Evolutionary conservation across 106 monocot genomes (phyloP).

Genomic region (Dendrobium nobile): DNA sequence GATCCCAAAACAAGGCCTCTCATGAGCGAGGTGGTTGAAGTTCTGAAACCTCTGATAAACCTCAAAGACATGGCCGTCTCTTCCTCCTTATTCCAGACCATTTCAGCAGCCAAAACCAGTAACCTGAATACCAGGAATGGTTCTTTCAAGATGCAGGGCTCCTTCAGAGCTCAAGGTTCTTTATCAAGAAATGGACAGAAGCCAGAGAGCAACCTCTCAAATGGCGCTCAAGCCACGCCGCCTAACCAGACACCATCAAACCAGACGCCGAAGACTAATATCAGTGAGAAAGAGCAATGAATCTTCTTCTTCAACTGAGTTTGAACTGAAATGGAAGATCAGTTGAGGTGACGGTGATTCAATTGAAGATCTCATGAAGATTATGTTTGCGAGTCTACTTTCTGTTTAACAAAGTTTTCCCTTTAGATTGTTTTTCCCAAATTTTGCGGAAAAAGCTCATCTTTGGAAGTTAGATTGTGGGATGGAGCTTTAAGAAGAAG

Average conservation of each 20-base stretch:
- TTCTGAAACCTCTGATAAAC: constrained; percentile 33
- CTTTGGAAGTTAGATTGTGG: not conserved
- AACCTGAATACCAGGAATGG: constrained; percentile 29
- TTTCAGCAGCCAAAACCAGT: constrained; percentile 20
- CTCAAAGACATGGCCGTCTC: constrained; percentile 48
- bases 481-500: not conserved
- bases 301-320: not conserved
- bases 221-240: constrained; percentile 22
- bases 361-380: too few species aligned
- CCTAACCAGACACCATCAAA: constrained; percentile 13
- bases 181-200: constrained; percentile 37
- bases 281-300: constrained; percentile 2
- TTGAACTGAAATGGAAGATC: not conserved
- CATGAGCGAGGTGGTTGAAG: constrained; percentile 41
- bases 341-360: too few species aligned
- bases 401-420: too few species aligned
- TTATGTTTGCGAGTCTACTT: not conserved
- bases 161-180: constrained; percentile 26
- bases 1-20: constrained; percentile 39
- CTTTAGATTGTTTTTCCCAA: not conserved
- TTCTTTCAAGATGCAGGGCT: not conserved
- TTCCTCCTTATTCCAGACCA: constrained; percentile 26
- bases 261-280: not conserved
- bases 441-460: not conserved
- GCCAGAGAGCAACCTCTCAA: constrained; percentile 35